Evolutionary conservation across 306 rosid species (phyloP).

Genomic region (Styphnolobium japonicum): DNA sequence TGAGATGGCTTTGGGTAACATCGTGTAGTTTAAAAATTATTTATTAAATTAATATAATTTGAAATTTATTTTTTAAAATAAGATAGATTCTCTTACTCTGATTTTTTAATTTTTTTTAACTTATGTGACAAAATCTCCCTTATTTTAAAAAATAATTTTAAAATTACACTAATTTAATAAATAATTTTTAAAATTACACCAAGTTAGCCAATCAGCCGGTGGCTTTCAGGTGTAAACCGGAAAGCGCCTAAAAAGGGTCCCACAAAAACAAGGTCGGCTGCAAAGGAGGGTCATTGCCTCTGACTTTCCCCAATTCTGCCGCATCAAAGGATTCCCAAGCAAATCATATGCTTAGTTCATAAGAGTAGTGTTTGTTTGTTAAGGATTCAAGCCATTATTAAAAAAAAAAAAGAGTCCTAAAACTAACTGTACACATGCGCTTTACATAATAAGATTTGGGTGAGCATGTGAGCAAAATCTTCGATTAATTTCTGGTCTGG

Average conservation of each 20-base stretch:
- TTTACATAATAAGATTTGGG: conserved; percentile 14
- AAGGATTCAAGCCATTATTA: neutral
- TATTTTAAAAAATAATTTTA: no score
- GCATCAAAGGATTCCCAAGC: neutral
- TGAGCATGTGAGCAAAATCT: neutral
- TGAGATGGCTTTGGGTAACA: conserved; percentile 10
- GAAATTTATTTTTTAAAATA: no score
- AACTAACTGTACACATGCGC: conserved; percentile 17
- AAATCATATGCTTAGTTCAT: conserved; percentile 7
- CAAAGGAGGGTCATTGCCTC: neutral
- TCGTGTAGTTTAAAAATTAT: no score
- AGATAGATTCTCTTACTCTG: no score
- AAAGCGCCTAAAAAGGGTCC: conserved; percentile 16
- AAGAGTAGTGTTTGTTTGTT: neutral
- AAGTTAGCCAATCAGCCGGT: no score
- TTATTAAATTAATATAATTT: no score
- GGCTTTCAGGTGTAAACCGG: conserved; percentile 7
- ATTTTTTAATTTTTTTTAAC: no score
- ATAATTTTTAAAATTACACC: no score
- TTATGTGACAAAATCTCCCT: no score
- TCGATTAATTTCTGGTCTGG: neutral
- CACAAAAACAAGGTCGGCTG: neutral
- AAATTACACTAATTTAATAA: no score
- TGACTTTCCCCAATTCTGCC: conserved; percentile 13
- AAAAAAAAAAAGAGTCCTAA: neutral